Evolutionary conservation across 192 early-diverging fungal species (phyloP).

Genomic region (Podila epicladia): DNA sequence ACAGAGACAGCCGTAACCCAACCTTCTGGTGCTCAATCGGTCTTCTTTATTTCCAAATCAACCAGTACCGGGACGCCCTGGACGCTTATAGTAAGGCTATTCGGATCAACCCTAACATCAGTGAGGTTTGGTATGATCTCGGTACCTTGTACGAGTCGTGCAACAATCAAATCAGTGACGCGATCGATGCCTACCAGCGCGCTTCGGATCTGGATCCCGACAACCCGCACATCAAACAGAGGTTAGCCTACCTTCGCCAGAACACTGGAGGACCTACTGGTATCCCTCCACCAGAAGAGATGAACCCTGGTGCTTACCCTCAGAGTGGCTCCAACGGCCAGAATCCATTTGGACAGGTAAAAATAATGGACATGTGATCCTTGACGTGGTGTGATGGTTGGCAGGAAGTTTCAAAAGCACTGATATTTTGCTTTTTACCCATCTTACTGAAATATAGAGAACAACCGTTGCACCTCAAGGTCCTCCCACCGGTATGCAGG

Average conservation of each 20-base stretch:
- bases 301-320: constrained; percentile 34
- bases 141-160: constrained; percentile 97
- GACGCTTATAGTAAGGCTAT: constrained; percentile 98
- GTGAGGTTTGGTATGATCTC: constrained; percentile 98
- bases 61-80: constrained; percentile 93
- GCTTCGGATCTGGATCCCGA: constrained; percentile 92
- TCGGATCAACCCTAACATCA: constrained; percentile 91
- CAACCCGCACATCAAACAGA: constrained; percentile 90
- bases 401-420: background rate
- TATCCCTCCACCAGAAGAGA: constrained; percentile 38
- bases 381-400: too few species aligned
- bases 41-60: constrained; percentile 97
- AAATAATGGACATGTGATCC: background rate
- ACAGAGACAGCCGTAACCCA: constrained; percentile 92
- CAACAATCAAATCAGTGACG: constrained; percentile 97
- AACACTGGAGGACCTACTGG: constrained; percentile 29
- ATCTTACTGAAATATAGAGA: constrained; percentile 4
- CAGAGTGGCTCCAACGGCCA: constrained; percentile 22
- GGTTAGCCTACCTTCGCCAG: constrained; percentile 58
- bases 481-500: constrained; percentile 46
- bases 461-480: constrained; percentile 43
- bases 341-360: constrained; percentile 42
- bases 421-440: background rate
- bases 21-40: constrained; percentile 99
- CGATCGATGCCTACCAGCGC: constrained; percentile 95